Evolutionary conservation across 495 filamentous ascomycete species (phyloP), one percentile per base, ranked within the genome.

Genomic region (Schizothecium vesticola): DNA sequence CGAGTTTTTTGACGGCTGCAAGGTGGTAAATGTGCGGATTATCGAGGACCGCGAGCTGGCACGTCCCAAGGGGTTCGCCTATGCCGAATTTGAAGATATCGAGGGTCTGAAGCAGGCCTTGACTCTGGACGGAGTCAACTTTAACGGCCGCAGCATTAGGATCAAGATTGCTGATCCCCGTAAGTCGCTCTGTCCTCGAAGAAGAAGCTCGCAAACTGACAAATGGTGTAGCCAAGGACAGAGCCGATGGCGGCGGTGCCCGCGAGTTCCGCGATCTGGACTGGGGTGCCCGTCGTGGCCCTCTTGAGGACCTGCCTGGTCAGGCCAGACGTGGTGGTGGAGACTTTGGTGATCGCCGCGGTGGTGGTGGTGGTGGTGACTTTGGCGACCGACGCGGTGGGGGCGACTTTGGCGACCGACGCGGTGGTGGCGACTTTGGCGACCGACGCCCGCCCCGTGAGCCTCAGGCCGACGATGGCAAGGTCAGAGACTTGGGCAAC

Each of bases 31-130:
- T 74, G 92, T 99, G 65, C 91, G 95, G 72, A 92, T 99, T 70
- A 95, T 98, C 68, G 94, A 97, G 80, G 95, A 99, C 79, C 94
- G 92, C 76, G 82, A 96, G 78, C 91, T 93, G 71, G 86, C 89
- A 70, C 91, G 91, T 73, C 95, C 95, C 59, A 99, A 99, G 85
- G 95, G 95, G 56, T 99, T 99, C 75, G 95, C 93, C 57, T 99
- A 99, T 80, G 93, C 96, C 61, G 96, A 98, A 75, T 99, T 97
- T 74, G 89, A 84, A 66, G 90, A 89, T 56, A 83, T 94, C 21
- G 93, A 97, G 64, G 95, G 96, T 57, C 82, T 99, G 73, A 93
- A 97, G 83, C 90, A 92, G 72, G 96, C 96, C 28, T 83, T 99
- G 63, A 91, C 92, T 56, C 85, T 93, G 65, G 91, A 90, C 70